phyloP scores from a whole-genome alignment of 2,329 filamentous ascomycete species.

The Mariannaea sp. region DNA sequence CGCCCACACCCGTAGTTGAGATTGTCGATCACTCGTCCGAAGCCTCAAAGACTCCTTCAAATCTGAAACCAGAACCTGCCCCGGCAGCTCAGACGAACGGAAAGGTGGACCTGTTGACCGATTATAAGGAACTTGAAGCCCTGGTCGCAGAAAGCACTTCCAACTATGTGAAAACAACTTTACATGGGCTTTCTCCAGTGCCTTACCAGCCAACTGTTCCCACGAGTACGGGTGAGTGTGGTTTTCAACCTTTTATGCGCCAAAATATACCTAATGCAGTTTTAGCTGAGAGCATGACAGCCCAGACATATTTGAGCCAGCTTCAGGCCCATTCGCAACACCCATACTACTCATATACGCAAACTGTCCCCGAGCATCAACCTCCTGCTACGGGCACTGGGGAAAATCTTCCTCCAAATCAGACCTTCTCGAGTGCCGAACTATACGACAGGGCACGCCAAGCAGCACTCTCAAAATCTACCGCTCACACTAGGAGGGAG shows the following conservation, averaged over 20 bases:
- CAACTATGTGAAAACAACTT: conserved; percentile 51
- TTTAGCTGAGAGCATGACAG: conserved; percentile 41
- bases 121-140: conserved; percentile 51
- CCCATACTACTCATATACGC: conserved; percentile 43
- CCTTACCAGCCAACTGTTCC: conserved; percentile 51
- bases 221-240: conserved; percentile 44
- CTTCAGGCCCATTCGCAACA: conserved; percentile 45
- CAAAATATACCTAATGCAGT: conserved; percentile 9
- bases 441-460: conserved; percentile 64
- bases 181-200: conserved; percentile 49
- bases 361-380: conserved; percentile 44
- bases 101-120: conserved; percentile 43
- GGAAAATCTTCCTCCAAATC: conserved; percentile 58
- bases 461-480: conserved; percentile 61
- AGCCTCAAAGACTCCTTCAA: conserved; percentile 32
- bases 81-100: conserved; percentile 36
- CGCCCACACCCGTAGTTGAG: conserved; percentile 25
- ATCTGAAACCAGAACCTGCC: conserved; percentile 26
- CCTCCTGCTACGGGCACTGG: conserved; percentile 38
- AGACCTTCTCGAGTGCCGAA: conserved; percentile 58
- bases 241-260: neutral
- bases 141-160: conserved; percentile 51
- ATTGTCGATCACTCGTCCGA: conserved; percentile 31
- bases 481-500: conserved; percentile 59
- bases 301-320: conserved; percentile 46